Evolutionary conservation across 257 asterid species (phyloP).

Genomic region (Jacaranda copaia): DNA sequence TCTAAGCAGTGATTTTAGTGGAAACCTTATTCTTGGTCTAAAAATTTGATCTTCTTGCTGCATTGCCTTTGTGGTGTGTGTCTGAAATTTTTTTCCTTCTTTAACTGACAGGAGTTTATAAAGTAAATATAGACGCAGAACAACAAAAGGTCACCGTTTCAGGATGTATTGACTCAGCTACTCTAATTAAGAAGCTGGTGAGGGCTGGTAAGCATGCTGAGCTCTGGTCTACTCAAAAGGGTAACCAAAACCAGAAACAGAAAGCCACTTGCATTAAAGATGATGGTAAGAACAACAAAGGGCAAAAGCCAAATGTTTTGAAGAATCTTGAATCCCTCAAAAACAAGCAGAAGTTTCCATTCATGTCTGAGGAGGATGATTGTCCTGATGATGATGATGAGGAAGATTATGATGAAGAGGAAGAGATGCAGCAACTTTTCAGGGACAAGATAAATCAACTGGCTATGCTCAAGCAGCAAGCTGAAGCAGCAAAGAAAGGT

Average conservation of each 20-base stretch:
- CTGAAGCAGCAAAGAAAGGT: constrained; percentile 43
- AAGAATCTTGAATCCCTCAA: constrained; percentile 53
- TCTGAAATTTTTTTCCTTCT: neutral
- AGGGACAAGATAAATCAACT: constrained; percentile 47
- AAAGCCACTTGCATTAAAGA: constrained; percentile 44
- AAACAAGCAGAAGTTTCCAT: constrained; percentile 49
- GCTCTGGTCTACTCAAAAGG: constrained; percentile 57
- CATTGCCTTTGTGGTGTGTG: neutral
- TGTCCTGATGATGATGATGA: constrained; percentile 39
- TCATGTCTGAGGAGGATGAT: constrained; percentile 43
- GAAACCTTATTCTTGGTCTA: no score
- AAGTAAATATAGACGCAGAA: constrained; percentile 68
- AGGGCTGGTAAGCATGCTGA: constrained; percentile 80
- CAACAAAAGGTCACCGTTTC: constrained; percentile 71
- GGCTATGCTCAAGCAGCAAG: constrained; percentile 52
- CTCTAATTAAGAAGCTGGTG: constrained; percentile 60
- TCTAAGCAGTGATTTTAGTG: neutral
- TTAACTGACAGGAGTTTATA: constrained; percentile 65
- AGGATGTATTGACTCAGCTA: constrained; percentile 60
- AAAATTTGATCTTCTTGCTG: constrained; percentile 4
- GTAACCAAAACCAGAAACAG: constrained; percentile 58
- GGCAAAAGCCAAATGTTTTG: constrained; percentile 42
- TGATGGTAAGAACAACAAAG: constrained; percentile 39
- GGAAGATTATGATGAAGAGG: constrained; percentile 39
- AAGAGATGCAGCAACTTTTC: constrained; percentile 45